Evolutionary conservation across 2,329 filamentous ascomycete species (phyloP).

Genomic region (Pseudogymnoascus sp.): DNA sequence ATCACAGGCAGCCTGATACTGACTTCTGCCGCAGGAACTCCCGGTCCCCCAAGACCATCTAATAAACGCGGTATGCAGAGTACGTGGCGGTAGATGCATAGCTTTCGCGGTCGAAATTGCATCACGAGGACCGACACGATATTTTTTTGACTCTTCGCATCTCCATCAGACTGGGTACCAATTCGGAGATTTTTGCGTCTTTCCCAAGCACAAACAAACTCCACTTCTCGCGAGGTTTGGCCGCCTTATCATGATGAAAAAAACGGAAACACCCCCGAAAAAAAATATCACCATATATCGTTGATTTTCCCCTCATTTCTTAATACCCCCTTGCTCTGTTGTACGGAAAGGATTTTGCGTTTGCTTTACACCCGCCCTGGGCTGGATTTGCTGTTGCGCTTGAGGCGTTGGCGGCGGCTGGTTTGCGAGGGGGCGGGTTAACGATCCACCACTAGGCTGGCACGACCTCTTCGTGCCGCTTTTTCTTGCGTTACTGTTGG

Average conservation of each 20-base stretch:
- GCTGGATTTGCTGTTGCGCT: constrained; percentile 13
- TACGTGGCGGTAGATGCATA: constrained; percentile 23
- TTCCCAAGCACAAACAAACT: constrained; percentile 29
- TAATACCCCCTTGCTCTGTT: constrained; percentile 31
- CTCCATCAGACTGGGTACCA: constrained; percentile 33
- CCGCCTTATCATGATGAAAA: constrained; percentile 37
- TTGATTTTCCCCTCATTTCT: constrained; percentile 32
- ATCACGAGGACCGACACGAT: constrained; percentile 24
- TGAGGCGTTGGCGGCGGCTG: constrained; percentile 16
- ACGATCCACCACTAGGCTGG: constrained; percentile 25
- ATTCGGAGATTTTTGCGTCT: constrained; percentile 22
- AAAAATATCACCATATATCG: constrained; percentile 16
- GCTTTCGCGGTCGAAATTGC: constrained; percentile 25
- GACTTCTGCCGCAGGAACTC: constrained; percentile 36
- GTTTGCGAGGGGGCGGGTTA: constrained; percentile 14
- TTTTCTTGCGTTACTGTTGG: constrained; percentile 28
- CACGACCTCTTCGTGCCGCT: constrained; percentile 27
- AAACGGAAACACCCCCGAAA: constrained; percentile 11
- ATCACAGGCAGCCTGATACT: constrained; percentile 14
- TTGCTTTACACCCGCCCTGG: constrained; percentile 23
- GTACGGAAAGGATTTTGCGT: constrained; percentile 27
- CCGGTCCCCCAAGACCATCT: constrained; percentile 47
- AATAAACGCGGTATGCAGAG: constrained; percentile 27
- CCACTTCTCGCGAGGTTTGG: constrained; percentile 39
- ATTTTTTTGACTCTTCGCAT: constrained; percentile 17